Base-by-base conservation (phyloP, 2,329 filamentous ascomycete species). In the Diplodia seriata region DNA sequence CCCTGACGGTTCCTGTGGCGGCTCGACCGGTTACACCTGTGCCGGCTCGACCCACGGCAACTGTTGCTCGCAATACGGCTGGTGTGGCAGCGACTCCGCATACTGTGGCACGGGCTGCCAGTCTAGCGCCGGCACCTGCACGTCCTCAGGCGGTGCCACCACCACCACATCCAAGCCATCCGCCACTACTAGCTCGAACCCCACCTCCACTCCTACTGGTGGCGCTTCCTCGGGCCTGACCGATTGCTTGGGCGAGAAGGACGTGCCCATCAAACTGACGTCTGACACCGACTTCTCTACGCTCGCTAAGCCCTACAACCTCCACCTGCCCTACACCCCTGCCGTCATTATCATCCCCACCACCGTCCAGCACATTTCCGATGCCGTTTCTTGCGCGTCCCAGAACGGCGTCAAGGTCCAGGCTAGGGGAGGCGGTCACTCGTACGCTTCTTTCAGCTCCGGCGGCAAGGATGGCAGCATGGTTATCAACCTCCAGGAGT, bases 371-470 rank as follows among this genome's bases (percentile, higher is more conserved):
- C 85, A 90, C 66, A 84, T 90, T 2, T 82, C 86, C 1, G 83
- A 78, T 23, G 84, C 87, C 15, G 82, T 90, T 49, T 83, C 84
- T 62, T 90, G 88, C 73, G 88, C 87, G 5, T 79, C 74, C 2
- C 70, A 82, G 29, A 78, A 80, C 68, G 78, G 78, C 5, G 76
- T 86, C 64, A 85, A 85, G 70, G 86, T 90, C 0, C 87, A 90
- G 73, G 85, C 88, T 26, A 86, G 83, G 70, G 88, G 86, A 1
- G 89, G 88, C 4, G 89, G 89, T 0, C 89, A 90, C 72, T 90
- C 87, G 0, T 91, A 88, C 70, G 87, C 81, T 0, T 83, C 81
- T 0, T 82, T 81, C 69, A 82, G 82, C 4, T 79, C 83, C 0
- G 83, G 83, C 36, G 84, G 84, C 8, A 79, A 83, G 71, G 77